Base-by-base conservation (phyloP, 768 basidiomycete genomes). In the Tulasnella sp. region DNA sequence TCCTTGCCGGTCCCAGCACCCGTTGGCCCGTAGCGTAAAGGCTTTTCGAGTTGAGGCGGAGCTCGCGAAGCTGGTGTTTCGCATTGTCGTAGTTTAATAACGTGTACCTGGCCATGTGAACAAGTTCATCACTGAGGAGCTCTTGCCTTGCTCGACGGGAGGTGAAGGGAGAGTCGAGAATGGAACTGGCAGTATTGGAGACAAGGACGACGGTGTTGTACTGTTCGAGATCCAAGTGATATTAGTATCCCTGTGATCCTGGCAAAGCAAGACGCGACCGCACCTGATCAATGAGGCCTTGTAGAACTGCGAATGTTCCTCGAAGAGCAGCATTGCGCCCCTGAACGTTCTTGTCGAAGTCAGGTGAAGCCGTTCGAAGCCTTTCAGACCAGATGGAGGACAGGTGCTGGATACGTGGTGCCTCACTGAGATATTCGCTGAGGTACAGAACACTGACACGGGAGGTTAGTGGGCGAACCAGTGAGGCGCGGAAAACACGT, bases 121-220 rank as follows among this genome's bases (percentile, higher is more conserved):
- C 60, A 31, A 64, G 60, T 31, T 64, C 60, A 28, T 64, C 60
- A n/a, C n/a, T 28, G n/a, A 64, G 60, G 60, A 64, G 60, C n/a
- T 64, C 60, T 64, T 64, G 60, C n/a, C 60, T 24, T 24, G 60
- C 60, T 12, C 60, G 60, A 31, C 60, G 60, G n/a, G 60, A 64
- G 28, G 60, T 64, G 60, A 64, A 64, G 3, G 60, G 60, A n/a
- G 60, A 64, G 60, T 64, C 60, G n/a, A 64, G 60, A 16, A 64
- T n/a, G 60, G 60, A 64, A 28, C n/a, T 64, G 9, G 60, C 60
- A 28, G n/a, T 64, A 1, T 64, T 28, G 28, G 60, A 64, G 60
- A 64, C 60, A 28, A 64, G 60, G n/a, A 64, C 60, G 60, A 64
- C 60, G 60, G 60, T 64, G 60, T 64, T 64, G 28, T 64, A 64